These are phyloP conservation scores for Xylaria scruposa DNA, from an alignment of 495 filamentous ascomycete genomes.

Conservation along the genomic window DNA sequence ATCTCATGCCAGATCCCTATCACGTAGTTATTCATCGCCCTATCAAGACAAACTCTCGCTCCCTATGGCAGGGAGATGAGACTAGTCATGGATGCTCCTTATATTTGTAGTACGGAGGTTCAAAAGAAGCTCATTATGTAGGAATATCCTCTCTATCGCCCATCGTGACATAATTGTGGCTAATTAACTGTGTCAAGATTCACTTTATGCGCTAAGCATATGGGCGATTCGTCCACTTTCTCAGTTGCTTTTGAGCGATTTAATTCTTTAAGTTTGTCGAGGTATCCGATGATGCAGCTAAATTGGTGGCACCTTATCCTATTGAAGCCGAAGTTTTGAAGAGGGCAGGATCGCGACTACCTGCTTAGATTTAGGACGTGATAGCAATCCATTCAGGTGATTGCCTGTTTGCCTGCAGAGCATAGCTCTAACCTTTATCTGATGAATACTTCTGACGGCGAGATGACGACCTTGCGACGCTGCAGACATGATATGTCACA, in stretches of 20 bases:
- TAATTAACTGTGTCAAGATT: background rate
- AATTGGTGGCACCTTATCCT: conserved; percentile 33
- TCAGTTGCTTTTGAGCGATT: background rate
- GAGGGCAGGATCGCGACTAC: no score
- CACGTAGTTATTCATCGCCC: no score
- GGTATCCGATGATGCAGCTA: conserved; percentile 28
- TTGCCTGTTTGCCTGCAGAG: background rate
- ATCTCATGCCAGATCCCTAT: no score
- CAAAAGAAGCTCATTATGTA: conserved; percentile 65
- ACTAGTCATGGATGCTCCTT: conserved; percentile 56
- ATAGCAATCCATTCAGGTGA: background rate
- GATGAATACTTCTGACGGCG: background rate
- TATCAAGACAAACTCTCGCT: background rate
- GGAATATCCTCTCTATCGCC: background rate
- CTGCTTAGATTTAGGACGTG: background rate
- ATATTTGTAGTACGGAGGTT: conserved; percentile 63
- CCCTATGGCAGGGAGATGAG: background rate
- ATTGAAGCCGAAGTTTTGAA: conserved; percentile 30
- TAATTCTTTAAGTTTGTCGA: conserved; percentile 26
- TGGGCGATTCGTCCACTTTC: background rate
- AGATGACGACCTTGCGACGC: background rate
- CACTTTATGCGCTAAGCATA: background rate
- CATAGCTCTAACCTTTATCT: background rate
- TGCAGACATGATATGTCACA: no score
- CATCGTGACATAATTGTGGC: background rate